Evolutionary conservation across 116 monocot genomes (phyloP), one percentile per base, ranked within the genome.

Genomic region (Iris pallida): DNA sequence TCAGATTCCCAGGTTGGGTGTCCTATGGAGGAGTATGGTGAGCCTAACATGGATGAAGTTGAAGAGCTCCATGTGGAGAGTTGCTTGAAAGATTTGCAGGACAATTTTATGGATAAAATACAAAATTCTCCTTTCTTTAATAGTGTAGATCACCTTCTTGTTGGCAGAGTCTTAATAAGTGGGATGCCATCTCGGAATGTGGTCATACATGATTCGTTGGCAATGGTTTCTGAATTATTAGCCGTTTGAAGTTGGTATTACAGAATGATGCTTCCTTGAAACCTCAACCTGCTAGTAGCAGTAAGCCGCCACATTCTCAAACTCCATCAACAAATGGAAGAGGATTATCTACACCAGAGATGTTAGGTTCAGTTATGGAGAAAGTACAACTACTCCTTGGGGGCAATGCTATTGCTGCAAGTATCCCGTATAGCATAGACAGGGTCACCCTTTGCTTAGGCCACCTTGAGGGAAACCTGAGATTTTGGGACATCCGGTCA

Each of bases 401-500:
- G 70, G 87, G 81, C 66, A 83, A 73, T 74, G 85, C 75, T 42
- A 68, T 83, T 52, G 65, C 71, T 71, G 70, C 85, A 45, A 30
- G 3, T 30, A 30, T 92, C 52, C 73, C 81, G 11, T 96, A 82
- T 74, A 71, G 72, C 59, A 61, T 77, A 9, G 96, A 96, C 60
- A 80, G 85, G 13, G 59, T 80, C n/a, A 90, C 77, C 3, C 57
- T 95, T 46, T 91, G 83, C 64, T 88, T 91, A 1, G 95, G 91
- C 40, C 95, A 95, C 67, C 75, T 84, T 8, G 95, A 91, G 68
- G 95, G 95, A 2, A 88, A 85, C 65, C 81, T 95, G 10, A 74
- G 95, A 57, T 19, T 95, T 40, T 95, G 91, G 95, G 95, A 95
- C 55, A 74, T 71, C 63, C 76, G 76, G 19, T 73, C 65, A 2